These are phyloP conservation scores for Pelargonium myrrhifolium DNA, from an alignment of 441 rosid species.

Conservation along the genomic window DNA sequence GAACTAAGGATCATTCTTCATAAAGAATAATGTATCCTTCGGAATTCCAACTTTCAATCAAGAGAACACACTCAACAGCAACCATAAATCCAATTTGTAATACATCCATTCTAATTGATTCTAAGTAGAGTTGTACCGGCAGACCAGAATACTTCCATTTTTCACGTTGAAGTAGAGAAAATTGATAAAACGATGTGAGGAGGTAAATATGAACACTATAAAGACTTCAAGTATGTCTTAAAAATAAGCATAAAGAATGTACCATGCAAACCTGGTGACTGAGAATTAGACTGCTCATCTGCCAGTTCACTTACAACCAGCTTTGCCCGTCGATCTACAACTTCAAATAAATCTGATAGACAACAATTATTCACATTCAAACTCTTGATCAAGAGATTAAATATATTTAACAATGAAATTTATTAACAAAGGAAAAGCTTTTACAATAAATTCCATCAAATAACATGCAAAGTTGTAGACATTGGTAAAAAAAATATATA, in stretches of 20 bases:
- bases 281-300: constrained; percentile 67
- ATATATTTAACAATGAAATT: background rate
- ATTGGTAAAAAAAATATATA: background rate
- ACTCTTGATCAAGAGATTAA: background rate
- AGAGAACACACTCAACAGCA: too few species aligned
- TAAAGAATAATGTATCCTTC: too few species aligned
- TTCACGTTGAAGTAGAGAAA: background rate
- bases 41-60: too few species aligned
- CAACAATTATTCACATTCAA: background rate
- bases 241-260: background rate
- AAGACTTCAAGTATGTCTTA: background rate
- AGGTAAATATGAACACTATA: background rate
- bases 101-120: too few species aligned
- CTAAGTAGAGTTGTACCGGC: too few species aligned
- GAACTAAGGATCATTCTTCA: too few species aligned
- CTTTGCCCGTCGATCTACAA: constrained; percentile 95
- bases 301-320: constrained; percentile 78
- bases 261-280: constrained; percentile 40
- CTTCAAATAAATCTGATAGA: constrained; percentile 78
- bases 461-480: background rate
- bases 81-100: too few species aligned
- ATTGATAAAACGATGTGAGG: background rate
- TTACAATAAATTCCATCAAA: background rate
- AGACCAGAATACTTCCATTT: background rate
- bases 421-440: background rate